These are phyloP conservation scores for Nicotiana obtusifolia DNA, from an alignment of 257 asterid genomes.

Conservation along the genomic window DNA sequence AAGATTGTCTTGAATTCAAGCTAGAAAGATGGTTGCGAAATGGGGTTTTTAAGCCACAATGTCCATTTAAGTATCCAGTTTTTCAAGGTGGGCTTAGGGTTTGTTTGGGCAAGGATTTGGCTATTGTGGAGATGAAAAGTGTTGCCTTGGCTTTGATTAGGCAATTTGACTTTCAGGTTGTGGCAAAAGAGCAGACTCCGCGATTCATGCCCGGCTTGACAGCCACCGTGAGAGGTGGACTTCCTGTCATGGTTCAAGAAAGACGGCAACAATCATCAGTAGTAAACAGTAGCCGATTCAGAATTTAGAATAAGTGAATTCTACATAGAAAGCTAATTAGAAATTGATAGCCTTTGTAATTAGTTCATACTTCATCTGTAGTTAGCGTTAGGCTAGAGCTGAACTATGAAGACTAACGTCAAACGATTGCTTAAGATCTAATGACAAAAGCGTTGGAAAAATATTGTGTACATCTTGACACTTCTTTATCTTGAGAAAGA, in stretches of 20 bases:
- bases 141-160: slow-evolving; percentile 44
- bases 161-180: slow-evolving; percentile 30
- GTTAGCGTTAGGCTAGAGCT: not conserved
- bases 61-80: slow-evolving; percentile 42
- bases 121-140: slow-evolving; percentile 43
- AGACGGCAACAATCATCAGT: slow-evolving; percentile 11
- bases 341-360: not conserved
- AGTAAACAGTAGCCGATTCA: not conserved
- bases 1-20: slow-evolving; percentile 32
- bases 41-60: slow-evolving; percentile 27
- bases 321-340: not conserved
- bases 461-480: not conserved
- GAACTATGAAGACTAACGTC: not conserved
- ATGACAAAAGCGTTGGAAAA: not conserved
- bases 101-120: slow-evolving; percentile 43
- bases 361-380: not conserved
- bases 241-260: slow-evolving; percentile 32
- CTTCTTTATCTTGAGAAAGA: not conserved
- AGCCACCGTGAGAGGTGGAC: slow-evolving; percentile 46
- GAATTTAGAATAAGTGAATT: not conserved
- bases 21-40: slow-evolving; percentile 39
- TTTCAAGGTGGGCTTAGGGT: slow-evolving; percentile 44
- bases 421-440: not conserved
- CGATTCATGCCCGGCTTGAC: slow-evolving; percentile 45
- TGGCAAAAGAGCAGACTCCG: slow-evolving; percentile 2